Conservation (phyloP, 345 rosid species). For the Eucalyptus viminalis region DNA sequence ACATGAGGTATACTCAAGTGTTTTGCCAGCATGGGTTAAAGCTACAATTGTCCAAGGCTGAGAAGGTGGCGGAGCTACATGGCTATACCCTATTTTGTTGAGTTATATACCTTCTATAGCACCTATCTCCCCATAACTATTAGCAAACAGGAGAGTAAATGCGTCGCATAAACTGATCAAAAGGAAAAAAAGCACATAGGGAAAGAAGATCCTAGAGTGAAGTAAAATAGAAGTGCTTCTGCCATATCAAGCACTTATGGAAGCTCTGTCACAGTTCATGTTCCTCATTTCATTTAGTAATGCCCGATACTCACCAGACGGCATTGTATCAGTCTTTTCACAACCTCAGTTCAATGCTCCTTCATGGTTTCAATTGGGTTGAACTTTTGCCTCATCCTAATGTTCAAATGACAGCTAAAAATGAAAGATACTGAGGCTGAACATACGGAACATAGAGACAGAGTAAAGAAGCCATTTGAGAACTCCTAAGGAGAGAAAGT, state of each 20-base stretch:
- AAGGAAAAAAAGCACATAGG: not conserved
- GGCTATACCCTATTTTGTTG: not conserved
- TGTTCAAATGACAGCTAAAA: not conserved
- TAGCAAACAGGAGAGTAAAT: not conserved
- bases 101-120: not conserved
- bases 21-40: not conserved
- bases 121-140: not conserved
- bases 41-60: not conserved
- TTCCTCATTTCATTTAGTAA: not conserved
- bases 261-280: not conserved
- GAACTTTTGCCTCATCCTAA: not conserved
- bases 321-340: not conserved
- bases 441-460: not conserved
- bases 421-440: not conserved
- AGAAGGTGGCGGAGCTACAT: not conserved
- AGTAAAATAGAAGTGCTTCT: not conserved
- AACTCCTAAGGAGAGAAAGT: not conserved
- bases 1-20: not conserved
- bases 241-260: not conserved
- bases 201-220: not conserved
- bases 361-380: not conserved
- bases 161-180: not conserved
- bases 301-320: not conserved
- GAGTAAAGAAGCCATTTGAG: not conserved
- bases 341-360: not conserved